A percentile compares a stretch with the other conserved stretches of the same genome.
Evolutionary conservation across 2,329 filamentous ascomycete species (phyloP).

Genomic region (Pochonia chlamydosporia): DNA sequence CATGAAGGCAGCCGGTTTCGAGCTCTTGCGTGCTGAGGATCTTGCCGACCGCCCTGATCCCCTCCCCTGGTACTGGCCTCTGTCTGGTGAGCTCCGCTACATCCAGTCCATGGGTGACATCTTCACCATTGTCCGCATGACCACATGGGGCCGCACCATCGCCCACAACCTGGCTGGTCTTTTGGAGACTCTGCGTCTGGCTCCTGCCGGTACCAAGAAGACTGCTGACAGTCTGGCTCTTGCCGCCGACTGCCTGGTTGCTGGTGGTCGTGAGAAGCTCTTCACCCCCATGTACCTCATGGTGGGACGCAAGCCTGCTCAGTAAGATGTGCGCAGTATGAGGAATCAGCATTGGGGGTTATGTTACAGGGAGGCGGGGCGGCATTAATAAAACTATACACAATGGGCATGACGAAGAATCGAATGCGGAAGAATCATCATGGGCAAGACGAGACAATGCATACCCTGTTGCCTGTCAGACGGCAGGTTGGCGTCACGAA

Average conservation of each 20-base stretch:
- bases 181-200: conserved; percentile 68
- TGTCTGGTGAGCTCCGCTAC: conserved; percentile 80
- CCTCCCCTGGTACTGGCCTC: conserved; percentile 90
- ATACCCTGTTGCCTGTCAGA: not conserved
- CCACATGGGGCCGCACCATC: conserved; percentile 68
- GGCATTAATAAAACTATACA: not conserved
- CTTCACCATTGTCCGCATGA: conserved; percentile 83
- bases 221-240: conserved; percentile 84
- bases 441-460: conserved; percentile 3
- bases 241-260: conserved; percentile 80
- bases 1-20: conserved; percentile 83
- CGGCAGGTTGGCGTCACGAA: conserved; percentile 6
- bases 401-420: not conserved
- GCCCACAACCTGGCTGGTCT: conserved; percentile 72
- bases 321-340: conserved; percentile 8
- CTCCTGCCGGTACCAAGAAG: conserved; percentile 83
- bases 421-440: not conserved
- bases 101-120: conserved; percentile 74
- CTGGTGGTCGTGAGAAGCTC: conserved; percentile 80
- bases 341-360: not conserved
- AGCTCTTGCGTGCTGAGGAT: conserved; percentile 79
- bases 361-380: not conserved
- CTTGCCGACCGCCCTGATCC: conserved; percentile 70
- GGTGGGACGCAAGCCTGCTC: conserved; percentile 75
- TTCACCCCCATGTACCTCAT: conserved; percentile 99